Evolutionary conservation across 176 grass and related monocot genomes (phyloP).

Genomic region (Musa itinerans): DNA sequence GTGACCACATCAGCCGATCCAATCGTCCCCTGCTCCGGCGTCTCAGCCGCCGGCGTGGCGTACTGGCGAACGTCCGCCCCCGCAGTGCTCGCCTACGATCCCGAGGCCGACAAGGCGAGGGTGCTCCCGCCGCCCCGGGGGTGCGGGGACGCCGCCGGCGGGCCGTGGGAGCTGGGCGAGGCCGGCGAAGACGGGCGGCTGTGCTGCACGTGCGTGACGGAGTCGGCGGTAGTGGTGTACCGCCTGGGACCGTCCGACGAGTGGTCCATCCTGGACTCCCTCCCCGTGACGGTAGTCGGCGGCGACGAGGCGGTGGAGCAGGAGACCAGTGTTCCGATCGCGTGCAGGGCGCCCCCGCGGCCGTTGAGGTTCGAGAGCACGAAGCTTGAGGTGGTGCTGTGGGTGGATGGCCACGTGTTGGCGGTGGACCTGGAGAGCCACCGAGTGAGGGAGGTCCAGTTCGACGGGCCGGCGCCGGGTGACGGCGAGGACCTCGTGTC

Average conservation of each 20-base stretch:
- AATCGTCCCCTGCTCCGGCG: slow-evolving; percentile 17
- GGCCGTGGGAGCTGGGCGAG: slow-evolving; percentile 15
- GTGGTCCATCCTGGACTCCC: slow-evolving; percentile 2
- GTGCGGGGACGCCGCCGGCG: background rate
- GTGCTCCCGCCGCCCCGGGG: background rate
- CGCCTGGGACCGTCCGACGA: slow-evolving; percentile 1
- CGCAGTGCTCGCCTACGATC: slow-evolving; percentile 18
- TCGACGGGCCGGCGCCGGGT: background rate
- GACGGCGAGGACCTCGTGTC: slow-evolving; percentile 9
- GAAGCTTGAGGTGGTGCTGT: slow-evolving; percentile 23
- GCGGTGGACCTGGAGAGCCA: slow-evolving; percentile 13
- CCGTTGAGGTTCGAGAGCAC: slow-evolving; percentile 25
- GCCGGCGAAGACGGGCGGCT: background rate
- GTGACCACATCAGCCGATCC: background rate
- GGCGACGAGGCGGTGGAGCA: background rate
- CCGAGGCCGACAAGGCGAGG: background rate
- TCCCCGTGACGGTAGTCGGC: background rate
- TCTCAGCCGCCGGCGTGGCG: slow-evolving; percentile 16
- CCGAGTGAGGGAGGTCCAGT: background rate
- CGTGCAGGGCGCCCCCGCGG: slow-evolving; percentile 11
- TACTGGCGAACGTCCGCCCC: slow-evolving; percentile 10
- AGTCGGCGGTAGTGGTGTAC: background rate
- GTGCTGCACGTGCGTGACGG: slow-evolving; percentile 16
- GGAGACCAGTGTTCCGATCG: slow-evolving; percentile 7
- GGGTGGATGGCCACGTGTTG: slow-evolving; percentile 17